These are phyloP conservation scores for Elongisporangium anandrum DNA, from an alignment of 352 stramenopile genomes.

Conservation along the genomic window DNA sequence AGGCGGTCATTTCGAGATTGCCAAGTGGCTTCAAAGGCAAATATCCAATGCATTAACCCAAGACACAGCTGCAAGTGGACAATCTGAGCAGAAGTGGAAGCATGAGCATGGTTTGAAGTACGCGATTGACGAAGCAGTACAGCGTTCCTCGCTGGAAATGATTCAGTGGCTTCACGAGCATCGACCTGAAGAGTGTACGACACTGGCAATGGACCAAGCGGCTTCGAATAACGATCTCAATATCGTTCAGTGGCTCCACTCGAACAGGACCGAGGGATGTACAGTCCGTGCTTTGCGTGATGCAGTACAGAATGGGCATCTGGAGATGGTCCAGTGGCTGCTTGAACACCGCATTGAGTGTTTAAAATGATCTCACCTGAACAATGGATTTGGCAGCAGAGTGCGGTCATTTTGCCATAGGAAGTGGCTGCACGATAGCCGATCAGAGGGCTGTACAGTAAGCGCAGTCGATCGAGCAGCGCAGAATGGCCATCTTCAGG, in stretches of 20 bases:
- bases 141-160: slow-evolving; percentile 16
- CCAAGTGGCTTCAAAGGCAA: no score
- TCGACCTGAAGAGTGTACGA: slow-evolving; percentile 22
- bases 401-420: slow-evolving; percentile 10
- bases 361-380: no score
- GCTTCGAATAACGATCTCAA: slow-evolving; percentile 24
- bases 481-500: no score
- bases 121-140: slow-evolving; percentile 26
- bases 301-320: slow-evolving; percentile 16
- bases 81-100: no score
- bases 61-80: no score
- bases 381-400: no score
- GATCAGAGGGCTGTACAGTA: no score
- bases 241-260: slow-evolving; percentile 30
- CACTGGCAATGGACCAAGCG: slow-evolving; percentile 33
- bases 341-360: slow-evolving; percentile 6
- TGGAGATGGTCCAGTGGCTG: slow-evolving; percentile 25
- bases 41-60: no score
- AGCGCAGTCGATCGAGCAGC: no score
- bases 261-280: slow-evolving; percentile 26
- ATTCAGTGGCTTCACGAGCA: slow-evolving; percentile 22
- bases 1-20: no score
- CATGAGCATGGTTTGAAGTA: no score
- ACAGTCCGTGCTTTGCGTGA: slow-evolving; percentile 23
- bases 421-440: slow-evolving; percentile 10